Evolutionary conservation across 805 yeast genomes (phyloP).

Genomic region (Cyberlindnera samutprakarnensis): DNA sequence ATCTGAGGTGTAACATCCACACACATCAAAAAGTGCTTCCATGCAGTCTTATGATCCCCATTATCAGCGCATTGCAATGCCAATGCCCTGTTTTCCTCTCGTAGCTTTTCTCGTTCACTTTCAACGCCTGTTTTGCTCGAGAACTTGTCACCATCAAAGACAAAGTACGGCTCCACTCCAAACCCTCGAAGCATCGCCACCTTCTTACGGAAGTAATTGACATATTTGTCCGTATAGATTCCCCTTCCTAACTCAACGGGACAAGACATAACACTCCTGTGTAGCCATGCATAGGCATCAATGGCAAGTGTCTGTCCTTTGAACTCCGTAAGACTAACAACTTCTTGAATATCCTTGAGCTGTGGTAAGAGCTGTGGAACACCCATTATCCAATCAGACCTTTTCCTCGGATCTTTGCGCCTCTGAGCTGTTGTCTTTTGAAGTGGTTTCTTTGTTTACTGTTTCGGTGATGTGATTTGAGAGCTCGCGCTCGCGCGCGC

Average conservation of each 20-base stretch:
- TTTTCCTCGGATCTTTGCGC: no score
- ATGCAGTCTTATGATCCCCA: conserved; percentile 56
- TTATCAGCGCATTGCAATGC: conserved; percentile 44
- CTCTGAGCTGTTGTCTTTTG: no score
- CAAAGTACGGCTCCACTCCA: conserved; percentile 76
- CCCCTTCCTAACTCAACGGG: conserved; percentile 74
- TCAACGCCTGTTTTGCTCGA: conserved; percentile 77
- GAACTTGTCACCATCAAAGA: conserved; percentile 86
- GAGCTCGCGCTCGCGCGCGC: no score
- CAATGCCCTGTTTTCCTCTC: conserved; percentile 49
- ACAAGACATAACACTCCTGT: conserved; percentile 75
- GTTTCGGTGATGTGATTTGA: no score
- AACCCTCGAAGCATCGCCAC: conserved; percentile 56
- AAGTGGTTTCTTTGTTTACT: no score
- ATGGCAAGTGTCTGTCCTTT: conserved; percentile 77
- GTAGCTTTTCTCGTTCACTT: conserved; percentile 44
- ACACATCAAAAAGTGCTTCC: conserved; percentile 64
- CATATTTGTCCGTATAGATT: conserved; percentile 61
- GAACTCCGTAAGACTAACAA: conserved; percentile 48
- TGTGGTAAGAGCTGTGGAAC: conserved; percentile 76
- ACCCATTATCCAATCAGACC: no score
- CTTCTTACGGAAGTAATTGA: conserved; percentile 61
- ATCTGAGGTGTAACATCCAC: conserved; percentile 84
- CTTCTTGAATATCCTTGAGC: conserved; percentile 64
- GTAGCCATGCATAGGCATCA: conserved; percentile 98